Conservation (phyloP, 345 rosid genomes). For the Toxicodendron radicans region DNA sequence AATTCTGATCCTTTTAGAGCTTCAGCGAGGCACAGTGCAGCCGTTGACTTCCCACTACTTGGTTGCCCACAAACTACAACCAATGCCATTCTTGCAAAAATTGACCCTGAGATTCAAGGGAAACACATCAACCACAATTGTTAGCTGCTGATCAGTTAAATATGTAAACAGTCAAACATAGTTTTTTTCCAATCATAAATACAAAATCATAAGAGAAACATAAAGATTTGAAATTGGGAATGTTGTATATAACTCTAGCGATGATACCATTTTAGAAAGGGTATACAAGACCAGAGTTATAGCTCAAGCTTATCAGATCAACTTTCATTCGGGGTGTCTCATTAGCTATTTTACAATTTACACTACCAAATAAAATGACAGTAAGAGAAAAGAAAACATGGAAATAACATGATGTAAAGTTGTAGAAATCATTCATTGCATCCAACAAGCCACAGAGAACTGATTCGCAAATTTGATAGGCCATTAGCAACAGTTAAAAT, state of each 20-base stretch:
- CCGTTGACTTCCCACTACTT: constrained; percentile 86
- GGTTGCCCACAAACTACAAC: constrained; percentile 96
- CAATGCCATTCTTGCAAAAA: constrained; percentile 58
- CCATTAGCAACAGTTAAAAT: too few relatives aligned
- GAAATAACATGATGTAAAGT: neutral
- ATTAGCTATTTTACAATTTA: neutral
- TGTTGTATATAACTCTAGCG: neutral
- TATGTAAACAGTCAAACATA: neutral
- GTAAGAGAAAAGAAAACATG: neutral
- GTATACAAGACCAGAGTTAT: neutral
- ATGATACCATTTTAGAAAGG: neutral
- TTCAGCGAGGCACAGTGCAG: constrained; percentile 61
- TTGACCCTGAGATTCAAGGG: neutral
- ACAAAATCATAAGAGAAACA: neutral
- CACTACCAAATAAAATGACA: neutral
- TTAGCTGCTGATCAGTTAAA: neutral
- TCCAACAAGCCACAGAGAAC: neutral
- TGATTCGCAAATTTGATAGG: too few relatives aligned
- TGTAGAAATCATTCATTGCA: neutral
- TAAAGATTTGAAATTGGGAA: neutral
- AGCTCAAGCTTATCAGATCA: neutral
- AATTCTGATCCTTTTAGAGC: constrained; percentile 67
- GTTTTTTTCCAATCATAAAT: neutral
- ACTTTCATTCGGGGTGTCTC: neutral
- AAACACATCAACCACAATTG: neutral